Conservation (phyloP, 2,329 filamentous ascomycete genomes). For the Blastomyces emzantsi region DNA sequence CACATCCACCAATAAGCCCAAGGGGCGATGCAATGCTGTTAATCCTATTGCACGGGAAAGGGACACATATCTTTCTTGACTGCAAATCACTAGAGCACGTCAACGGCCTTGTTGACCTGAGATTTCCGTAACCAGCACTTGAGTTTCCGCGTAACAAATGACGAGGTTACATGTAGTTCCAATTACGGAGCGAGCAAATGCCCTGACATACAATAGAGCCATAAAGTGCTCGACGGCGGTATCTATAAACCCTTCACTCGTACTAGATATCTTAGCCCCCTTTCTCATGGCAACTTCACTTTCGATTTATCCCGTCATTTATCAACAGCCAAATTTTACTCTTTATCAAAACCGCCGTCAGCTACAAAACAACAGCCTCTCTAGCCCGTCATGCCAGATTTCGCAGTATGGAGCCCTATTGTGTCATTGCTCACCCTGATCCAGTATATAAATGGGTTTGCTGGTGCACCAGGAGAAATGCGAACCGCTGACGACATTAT, state of each 20-base stretch:
- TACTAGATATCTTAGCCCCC: no score
- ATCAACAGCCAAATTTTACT: not conserved
- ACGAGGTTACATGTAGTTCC: not conserved
- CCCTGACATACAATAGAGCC: not conserved
- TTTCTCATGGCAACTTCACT: not conserved
- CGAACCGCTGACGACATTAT: not conserved
- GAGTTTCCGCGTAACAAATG: not conserved
- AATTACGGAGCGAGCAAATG: not conserved
- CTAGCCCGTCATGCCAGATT: not conserved
- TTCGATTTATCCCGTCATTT: not conserved
- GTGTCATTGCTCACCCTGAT: slow-evolving; percentile 1
- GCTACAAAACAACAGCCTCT: not conserved
- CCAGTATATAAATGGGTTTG: not conserved
- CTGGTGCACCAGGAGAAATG: slow-evolving; percentile 4
- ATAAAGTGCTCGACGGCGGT: not conserved
- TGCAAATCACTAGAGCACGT: no score
- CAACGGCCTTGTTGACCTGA: not conserved
- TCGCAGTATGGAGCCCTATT: not conserved
- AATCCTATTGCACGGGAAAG: not conserved
- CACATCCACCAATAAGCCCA: not conserved
- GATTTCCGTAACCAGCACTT: not conserved
- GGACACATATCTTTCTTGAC: not conserved
- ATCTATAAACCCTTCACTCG: no score
- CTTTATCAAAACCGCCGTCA: not conserved
- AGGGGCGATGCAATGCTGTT: not conserved